A percentile compares a stretch with the other conserved stretches of the same genome.
phyloP scores from a whole-genome alignment of 108 stramenopile species.

The Nitzschia inconspicua region DNA sequence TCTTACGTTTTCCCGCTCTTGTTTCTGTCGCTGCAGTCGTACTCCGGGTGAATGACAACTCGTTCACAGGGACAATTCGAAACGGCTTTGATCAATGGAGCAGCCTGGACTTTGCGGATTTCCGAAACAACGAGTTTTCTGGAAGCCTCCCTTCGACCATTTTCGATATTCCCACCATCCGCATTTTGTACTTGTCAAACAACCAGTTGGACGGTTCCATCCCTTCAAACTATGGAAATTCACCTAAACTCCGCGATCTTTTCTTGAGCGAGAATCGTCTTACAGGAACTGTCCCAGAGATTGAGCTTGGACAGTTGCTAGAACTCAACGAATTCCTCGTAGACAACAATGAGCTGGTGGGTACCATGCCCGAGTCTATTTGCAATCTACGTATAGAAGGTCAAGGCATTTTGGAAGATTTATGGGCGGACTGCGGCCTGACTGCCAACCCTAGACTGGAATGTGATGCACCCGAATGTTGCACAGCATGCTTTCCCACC shows the following conservation, averaged over 20 bases:
- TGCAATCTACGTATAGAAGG: conserved; percentile 33
- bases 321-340: conserved; percentile 37
- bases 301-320: conserved; percentile 16
- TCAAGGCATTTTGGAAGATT: conserved; percentile 28
- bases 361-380: conserved; percentile 40
- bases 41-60: conserved; percentile 36
- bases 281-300: conserved; percentile 33
- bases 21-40: conserved; percentile 7
- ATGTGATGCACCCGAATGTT: conserved; percentile 40
- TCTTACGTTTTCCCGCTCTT: not conserved
- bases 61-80: conserved; percentile 38
- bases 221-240: conserved; percentile 18
- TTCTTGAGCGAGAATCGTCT: conserved; percentile 27
- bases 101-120: conserved; percentile 31
- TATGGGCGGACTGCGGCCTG: conserved; percentile 44
- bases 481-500: conserved; percentile 48
- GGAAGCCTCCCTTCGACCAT: conserved; percentile 38
- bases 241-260: conserved; percentile 26
- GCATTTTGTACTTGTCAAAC: conserved; percentile 46
- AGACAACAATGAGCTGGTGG: conserved; percentile 37
- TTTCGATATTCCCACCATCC: conserved; percentile 40
- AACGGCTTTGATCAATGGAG: conserved; percentile 28
- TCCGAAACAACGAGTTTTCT: conserved; percentile 28
- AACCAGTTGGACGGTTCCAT: conserved; percentile 50
- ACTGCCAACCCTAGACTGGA: conserved; percentile 19